Evolutionary conservation across 768 basidiomycete species (phyloP), one percentile per base, ranked within the genome.

Genomic region (Rickenella mellea): DNA sequence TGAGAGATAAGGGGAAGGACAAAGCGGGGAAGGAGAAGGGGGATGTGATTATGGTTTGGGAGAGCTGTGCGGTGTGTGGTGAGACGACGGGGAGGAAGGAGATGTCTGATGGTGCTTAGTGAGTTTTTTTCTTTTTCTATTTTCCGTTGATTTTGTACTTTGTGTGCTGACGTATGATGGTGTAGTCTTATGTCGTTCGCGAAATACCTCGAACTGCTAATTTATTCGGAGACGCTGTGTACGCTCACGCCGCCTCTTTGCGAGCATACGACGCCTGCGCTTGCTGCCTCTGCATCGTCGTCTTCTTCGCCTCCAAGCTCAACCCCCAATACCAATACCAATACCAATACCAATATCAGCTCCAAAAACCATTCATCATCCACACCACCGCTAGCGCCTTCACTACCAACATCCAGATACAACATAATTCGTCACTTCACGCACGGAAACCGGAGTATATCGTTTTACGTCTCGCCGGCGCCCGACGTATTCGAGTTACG

Each of bases 401-500:
- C 57, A 50, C 41, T 66, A 53, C 47, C 60, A 7, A 45, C 41
- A 14, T 48, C 53, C 5, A 58, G 66, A 6, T 54, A 59, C 43
- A 60, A 73, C 45, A 61, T 71, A 46, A 40, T 60, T 27, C 60
- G 66, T 6, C 58, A 66, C 54, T 82, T 64, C 53, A 61, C 49
- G 57, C 35, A 62, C 65, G 56, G 52, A 19, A 51, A 50, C 0
- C 51, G 51, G 25, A 49, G 45, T 2, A 58, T 83, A 2, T 64
- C 72, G 0, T 65, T 83, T 40, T 53, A 69, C 0, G 48, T 77
- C 3, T 66, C 70, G 1, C 46, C 57, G 1, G 57, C 75, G 7
- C 67, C 73, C 8, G 74, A 80, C 47, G 59, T 84, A 5, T 83
- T 73, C 49, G 79, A 86, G 49, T 53, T 83, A 6, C 65, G 67